These are phyloP conservation scores for Collybiopsis luxurians DNA, from an alignment of 768 basidiomycete genomes.

Conservation along the genomic window DNA sequence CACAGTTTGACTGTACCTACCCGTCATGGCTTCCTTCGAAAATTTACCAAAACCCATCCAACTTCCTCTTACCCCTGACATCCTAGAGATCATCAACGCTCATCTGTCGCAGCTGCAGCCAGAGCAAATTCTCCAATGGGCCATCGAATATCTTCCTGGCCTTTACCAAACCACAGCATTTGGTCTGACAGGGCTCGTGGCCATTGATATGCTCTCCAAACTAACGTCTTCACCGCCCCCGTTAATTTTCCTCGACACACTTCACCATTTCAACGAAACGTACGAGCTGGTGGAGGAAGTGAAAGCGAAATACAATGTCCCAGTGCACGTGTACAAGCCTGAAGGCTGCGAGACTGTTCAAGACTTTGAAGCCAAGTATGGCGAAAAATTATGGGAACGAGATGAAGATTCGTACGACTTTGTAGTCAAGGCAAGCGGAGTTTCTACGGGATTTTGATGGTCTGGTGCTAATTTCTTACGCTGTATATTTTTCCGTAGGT, in stretches of 20 bases:
- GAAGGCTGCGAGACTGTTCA: conserved; percentile 59
- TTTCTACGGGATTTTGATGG: not conserved
- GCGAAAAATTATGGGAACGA: conserved; percentile 80
- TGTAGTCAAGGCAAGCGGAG: conserved; percentile 71
- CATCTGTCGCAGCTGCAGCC: conserved; percentile 72
- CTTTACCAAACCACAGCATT: conserved; percentile 96
- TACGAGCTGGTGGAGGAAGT: conserved; percentile 87
- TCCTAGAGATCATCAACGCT: conserved; percentile 69
- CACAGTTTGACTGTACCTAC: too few species aligned
- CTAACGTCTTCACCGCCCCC: conserved; percentile 68
- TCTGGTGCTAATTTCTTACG: not conserved
- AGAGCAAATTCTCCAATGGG: conserved; percentile 86
- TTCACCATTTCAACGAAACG: conserved; percentile 95
- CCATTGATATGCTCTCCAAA: conserved; percentile 92
- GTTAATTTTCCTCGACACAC: conserved; percentile 93
- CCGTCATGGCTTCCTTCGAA: not conserved
- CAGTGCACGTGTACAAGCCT: conserved; percentile 78
- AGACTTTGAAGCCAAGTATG: conserved; percentile 81
- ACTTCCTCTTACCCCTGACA: conserved; percentile 55
- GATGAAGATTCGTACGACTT: conserved; percentile 91
- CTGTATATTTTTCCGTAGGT: conserved; percentile 56
- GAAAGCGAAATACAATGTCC: conserved; percentile 66
- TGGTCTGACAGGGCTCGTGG: conserved; percentile 91
- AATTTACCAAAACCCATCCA: conserved; percentile 37
- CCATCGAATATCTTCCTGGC: conserved; percentile 69